Evolutionary conservation across 1,139 yeast genomes (phyloP).

Genomic region (Candida gigantensis): DNA sequence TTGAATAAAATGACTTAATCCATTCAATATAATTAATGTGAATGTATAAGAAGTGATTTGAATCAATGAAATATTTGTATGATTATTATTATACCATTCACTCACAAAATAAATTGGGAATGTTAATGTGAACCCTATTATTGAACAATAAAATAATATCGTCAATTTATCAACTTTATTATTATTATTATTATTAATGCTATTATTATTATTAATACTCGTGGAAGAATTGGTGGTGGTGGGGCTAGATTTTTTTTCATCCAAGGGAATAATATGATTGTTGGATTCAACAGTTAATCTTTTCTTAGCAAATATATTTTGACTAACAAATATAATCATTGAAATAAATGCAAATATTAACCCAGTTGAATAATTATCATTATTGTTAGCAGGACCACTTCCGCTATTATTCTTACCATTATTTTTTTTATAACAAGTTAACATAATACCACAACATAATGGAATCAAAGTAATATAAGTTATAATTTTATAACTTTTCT

Average conservation of each 20-base stretch:
- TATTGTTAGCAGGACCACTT: constrained; percentile 11
- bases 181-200: too few species aligned
- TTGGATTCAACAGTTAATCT: constrained; percentile 53
- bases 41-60: constrained; percentile 35
- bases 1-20: constrained; percentile 80
- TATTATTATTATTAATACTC: constrained; percentile 22
- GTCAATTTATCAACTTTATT: constrained; percentile 80
- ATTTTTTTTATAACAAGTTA: constrained; percentile 64
- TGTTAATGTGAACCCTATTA: constrained; percentile 76
- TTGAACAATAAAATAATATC: constrained; percentile 79
- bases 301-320: constrained; percentile 87
- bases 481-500: constrained; percentile 54
- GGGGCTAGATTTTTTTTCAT: constrained; percentile 6
- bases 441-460: constrained; percentile 77
- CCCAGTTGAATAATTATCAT: constrained; percentile 50
- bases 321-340: constrained; percentile 85
- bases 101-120: constrained; percentile 73
- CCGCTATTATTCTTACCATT: not conserved
- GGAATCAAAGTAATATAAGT: constrained; percentile 82
- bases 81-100: constrained; percentile 47
- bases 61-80: constrained; percentile 34
- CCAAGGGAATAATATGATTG: not conserved
- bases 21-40: constrained; percentile 55
- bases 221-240: constrained; percentile 1
- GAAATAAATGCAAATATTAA: constrained; percentile 75